Conservation (phyloP, 441 rosid species). For the Pelargonium australe region DNA sequence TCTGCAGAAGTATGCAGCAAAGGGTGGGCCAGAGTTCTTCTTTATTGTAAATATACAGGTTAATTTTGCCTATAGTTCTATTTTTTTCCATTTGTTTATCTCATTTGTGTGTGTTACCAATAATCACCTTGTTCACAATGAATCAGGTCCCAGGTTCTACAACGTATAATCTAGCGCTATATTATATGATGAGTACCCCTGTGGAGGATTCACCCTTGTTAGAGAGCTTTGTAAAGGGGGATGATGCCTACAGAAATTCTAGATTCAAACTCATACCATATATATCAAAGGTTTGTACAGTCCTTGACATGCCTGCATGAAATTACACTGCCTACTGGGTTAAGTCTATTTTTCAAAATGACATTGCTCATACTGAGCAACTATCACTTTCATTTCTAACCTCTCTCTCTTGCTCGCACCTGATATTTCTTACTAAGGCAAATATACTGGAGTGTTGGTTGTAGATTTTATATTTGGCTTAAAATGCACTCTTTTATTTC, state of each 20-base stretch:
- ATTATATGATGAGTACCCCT: conserved; percentile 83
- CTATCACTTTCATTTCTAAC: not conserved
- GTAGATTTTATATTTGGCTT: conserved; percentile 3
- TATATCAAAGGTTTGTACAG: conserved; percentile 73
- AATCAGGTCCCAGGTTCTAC: conserved; percentile 85
- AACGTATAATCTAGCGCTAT: conserved; percentile 72
- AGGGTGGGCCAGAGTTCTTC: conserved; percentile 88
- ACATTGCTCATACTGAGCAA: conserved; percentile 4
- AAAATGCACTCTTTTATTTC: not conserved
- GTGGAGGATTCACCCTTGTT: conserved; percentile 77
- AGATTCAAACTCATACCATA: conserved; percentile 97
- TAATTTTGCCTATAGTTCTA: conserved; percentile 12
- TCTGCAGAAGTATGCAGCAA: conserved; percentile 83
- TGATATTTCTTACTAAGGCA: not conserved
- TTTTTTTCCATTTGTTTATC: not conserved
- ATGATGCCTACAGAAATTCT: conserved; percentile 80
- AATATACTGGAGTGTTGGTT: not conserved
- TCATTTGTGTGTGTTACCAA: conserved; percentile 12
- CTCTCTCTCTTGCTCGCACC: not conserved
- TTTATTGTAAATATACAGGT: conserved; percentile 86
- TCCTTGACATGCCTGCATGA: conserved; percentile 9
- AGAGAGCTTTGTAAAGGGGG: conserved; percentile 71
- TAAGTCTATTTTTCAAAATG: conserved; percentile 6
- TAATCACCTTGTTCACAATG: conserved; percentile 17
- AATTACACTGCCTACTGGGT: conserved; percentile 8